phyloP scores from a whole-genome alignment of 2,329 filamentous ascomycete genomes.

The Fusarium clavum region DNA sequence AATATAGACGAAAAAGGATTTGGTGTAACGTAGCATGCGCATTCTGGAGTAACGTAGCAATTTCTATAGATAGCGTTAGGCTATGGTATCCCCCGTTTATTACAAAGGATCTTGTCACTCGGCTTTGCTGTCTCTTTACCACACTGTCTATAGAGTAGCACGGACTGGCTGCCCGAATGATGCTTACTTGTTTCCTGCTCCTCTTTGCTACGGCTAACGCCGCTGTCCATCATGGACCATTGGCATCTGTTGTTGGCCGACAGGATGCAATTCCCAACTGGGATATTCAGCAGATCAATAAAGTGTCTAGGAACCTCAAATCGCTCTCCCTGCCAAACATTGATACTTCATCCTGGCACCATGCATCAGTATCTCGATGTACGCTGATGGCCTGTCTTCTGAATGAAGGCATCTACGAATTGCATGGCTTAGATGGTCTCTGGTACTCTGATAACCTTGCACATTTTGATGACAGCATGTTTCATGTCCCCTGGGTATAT shows the following conservation, averaged over 20 bases:
- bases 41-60: background rate
- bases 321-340: background rate
- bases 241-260: background rate
- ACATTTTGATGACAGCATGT: background rate
- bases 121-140: no score
- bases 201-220: background rate
- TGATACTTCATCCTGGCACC: background rate
- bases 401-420: background rate
- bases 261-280: background rate
- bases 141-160: background rate
- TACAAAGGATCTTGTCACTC: background rate
- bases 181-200: background rate
- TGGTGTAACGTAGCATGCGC: background rate
- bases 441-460: conserved; percentile 5
- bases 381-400: background rate
- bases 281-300: background rate
- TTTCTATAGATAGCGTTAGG: background rate
- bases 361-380: background rate
- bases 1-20: background rate
- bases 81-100: background rate
- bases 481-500: background rate
- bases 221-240: background rate
- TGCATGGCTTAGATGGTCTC: background rate
- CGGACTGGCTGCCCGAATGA: background rate
- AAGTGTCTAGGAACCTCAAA: background rate